Evolutionary conservation across 2,329 filamentous ascomycete species (phyloP).

Genomic region (Colletotrichum navitas): DNA sequence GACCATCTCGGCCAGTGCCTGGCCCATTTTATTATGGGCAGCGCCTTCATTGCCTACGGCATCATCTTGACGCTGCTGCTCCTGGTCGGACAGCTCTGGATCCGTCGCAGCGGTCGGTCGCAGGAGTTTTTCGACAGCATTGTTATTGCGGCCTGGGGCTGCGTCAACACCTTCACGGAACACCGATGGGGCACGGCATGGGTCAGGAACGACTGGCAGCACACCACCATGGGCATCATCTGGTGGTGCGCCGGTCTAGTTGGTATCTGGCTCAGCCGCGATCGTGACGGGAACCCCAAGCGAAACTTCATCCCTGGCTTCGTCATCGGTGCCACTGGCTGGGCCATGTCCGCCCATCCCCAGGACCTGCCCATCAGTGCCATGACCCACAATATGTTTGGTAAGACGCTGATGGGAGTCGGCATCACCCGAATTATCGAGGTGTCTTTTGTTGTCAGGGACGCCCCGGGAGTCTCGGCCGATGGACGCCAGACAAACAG

Average conservation of each 20-base stretch:
- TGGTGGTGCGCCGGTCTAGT: slow-evolving; percentile 97
- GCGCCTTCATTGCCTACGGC: slow-evolving; percentile 94
- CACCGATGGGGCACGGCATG: slow-evolving; percentile 92
- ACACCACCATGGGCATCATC: slow-evolving; percentile 99
- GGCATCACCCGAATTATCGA: slow-evolving; percentile 89
- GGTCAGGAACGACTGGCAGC: slow-evolving; percentile 95
- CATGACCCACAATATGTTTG: slow-evolving; percentile 90
- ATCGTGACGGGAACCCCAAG: slow-evolving; percentile 85
- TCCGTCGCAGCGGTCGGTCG: slow-evolving; percentile 83
- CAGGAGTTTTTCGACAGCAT: slow-evolving; percentile 97
- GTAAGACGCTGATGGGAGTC: slow-evolving; percentile 94
- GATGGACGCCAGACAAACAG: slow-evolving; percentile 77
- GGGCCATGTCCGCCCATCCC: slow-evolving; percentile 93
- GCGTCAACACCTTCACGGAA: slow-evolving; percentile 98
- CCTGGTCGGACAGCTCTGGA: slow-evolving; percentile 88
- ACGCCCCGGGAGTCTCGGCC: slow-evolving; percentile 74
- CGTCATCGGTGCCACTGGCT: slow-evolving; percentile 92
- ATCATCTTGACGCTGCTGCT: slow-evolving; percentile 88
- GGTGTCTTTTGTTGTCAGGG: slow-evolving; percentile 86
- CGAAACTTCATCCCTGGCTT: slow-evolving; percentile 94
- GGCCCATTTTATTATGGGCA: slow-evolving; percentile 99
- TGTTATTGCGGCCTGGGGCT: slow-evolving; percentile 94
- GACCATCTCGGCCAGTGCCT: slow-evolving; percentile 93
- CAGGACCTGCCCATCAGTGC: slow-evolving; percentile 87
- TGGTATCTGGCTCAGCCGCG: slow-evolving; percentile 91